Percentiles rank a stretch among this genome's conserved stretches.
Evolutionary conservation across 768 basidiomycete genomes (phyloP).

Genomic region (Serendipita indica): DNA sequence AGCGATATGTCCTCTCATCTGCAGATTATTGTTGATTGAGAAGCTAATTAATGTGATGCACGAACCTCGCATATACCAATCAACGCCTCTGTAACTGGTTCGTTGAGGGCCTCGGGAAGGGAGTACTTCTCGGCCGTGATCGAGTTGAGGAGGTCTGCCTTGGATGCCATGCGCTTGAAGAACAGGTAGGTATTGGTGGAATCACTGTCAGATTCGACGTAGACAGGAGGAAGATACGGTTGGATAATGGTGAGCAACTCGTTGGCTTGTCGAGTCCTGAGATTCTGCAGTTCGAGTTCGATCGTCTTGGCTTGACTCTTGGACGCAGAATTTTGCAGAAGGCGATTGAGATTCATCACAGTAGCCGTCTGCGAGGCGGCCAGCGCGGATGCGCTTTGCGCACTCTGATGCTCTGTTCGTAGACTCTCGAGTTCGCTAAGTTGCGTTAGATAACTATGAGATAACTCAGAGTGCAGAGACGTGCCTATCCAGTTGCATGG

Average conservation of each 20-base stretch:
- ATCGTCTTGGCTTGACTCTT: slow-evolving; percentile 85
- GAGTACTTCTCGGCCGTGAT: slow-evolving; percentile 72
- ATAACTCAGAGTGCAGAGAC: slow-evolving; percentile 16
- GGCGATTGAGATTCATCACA: slow-evolving; percentile 88
- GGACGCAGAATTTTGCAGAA: slow-evolving; percentile 76
- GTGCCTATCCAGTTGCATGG: slow-evolving; percentile 66
- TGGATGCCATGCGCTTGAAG: slow-evolving; percentile 78
- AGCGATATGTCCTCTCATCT: slow-evolving; percentile 77
- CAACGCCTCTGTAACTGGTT: slow-evolving; percentile 64
- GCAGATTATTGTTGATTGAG: background rate
- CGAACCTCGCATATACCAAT: slow-evolving; percentile 90
- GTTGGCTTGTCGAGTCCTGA: slow-evolving; percentile 69
- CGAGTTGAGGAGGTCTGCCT: slow-evolving; percentile 72
- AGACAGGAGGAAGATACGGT: slow-evolving; percentile 86
- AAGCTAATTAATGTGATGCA: slow-evolving; percentile 1
- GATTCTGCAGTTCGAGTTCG: slow-evolving; percentile 72
- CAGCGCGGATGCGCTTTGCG: slow-evolving; percentile 66
- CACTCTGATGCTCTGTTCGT: slow-evolving; percentile 71
- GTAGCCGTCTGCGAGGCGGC: slow-evolving; percentile 82
- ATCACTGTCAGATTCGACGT: slow-evolving; percentile 77
- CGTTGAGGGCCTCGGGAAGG: slow-evolving; percentile 73
- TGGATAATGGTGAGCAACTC: slow-evolving; percentile 70
- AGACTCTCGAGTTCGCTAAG: slow-evolving; percentile 74
- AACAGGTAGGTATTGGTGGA: slow-evolving; percentile 82
- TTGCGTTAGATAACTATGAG: slow-evolving; percentile 5